phyloP scores from a whole-genome alignment of 176 grass and related monocot genomes.

The Triticum aestivum region IWGSC_CS_RefSeq_v2.1 NC_057813.1:30792365-30792864 shows the following conservation, averaged over 20 bases:
- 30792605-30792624: slow-evolving; percentile 90
- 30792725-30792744: slow-evolving; percentile 86
- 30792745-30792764: neutral
- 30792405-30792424: slow-evolving; percentile 94
- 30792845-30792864: neutral
- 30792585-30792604: slow-evolving; percentile 96
- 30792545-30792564: slow-evolving; percentile 27
- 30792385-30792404: slow-evolving; percentile 88
- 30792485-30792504: neutral
- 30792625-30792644: slow-evolving; percentile 85
- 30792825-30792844: neutral
- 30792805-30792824: neutral
- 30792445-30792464: slow-evolving; percentile 97
- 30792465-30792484: neutral
- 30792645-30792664: slow-evolving; percentile 98
- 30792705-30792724: slow-evolving; percentile 90
- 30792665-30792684: slow-evolving; percentile 96
- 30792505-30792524: neutral
- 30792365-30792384: slow-evolving; percentile 98
- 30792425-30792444: slow-evolving; percentile 90
- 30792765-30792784: slow-evolving; percentile 6
- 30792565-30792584: slow-evolving; percentile 99
- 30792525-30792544: slow-evolving; percentile 33
- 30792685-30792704: slow-evolving; percentile 97
- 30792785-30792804: slow-evolving; percentile 20